phyloP scores from a whole-genome alignment of 495 filamentous ascomycete species.

The Penicillium lividum region DNA sequence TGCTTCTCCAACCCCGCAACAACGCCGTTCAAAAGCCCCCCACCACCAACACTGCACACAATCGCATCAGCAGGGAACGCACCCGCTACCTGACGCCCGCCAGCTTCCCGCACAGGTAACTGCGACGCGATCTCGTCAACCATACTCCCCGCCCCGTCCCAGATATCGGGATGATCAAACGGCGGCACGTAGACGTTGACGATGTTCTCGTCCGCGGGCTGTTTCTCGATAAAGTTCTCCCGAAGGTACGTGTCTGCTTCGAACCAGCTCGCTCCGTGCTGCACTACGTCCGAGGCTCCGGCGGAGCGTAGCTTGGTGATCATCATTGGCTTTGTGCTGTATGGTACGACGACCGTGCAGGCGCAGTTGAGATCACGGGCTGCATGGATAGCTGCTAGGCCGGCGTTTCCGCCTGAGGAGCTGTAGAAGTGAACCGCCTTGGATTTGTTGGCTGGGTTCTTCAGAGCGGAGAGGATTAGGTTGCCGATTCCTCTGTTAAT shows the following conservation, averaged over 20 bases:
- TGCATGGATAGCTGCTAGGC: slow-evolving; percentile 83
- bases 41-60: slow-evolving; percentile 83
- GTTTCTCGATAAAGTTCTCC: slow-evolving; percentile 52
- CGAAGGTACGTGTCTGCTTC: slow-evolving; percentile 75
- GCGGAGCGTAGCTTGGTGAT: slow-evolving; percentile 64
- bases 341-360: slow-evolving; percentile 78
- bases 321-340: slow-evolving; percentile 65
- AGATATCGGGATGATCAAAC: slow-evolving; percentile 80
- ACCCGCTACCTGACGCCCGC: slow-evolving; percentile 8
- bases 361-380: slow-evolving; percentile 59
- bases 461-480: slow-evolving; percentile 59
- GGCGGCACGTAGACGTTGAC: slow-evolving; percentile 59
- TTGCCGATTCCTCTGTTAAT: slow-evolving; percentile 69
- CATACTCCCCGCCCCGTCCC: slow-evolving; percentile 69
- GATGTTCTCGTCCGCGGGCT: slow-evolving; percentile 52
- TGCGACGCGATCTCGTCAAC: slow-evolving; percentile 70
- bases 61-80: slow-evolving; percentile 59
- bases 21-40: slow-evolving; percentile 79
- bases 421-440: slow-evolving; percentile 72
- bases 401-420: slow-evolving; percentile 86
- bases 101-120: slow-evolving; percentile 32
- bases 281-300: slow-evolving; percentile 68
- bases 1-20: slow-evolving; percentile 62
- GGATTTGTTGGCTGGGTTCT: slow-evolving; percentile 32
- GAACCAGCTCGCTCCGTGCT: slow-evolving; percentile 70